Base-by-base conservation (phyloP, 2,329 filamentous ascomycete species). In the Diplodia mutila region DNA sequence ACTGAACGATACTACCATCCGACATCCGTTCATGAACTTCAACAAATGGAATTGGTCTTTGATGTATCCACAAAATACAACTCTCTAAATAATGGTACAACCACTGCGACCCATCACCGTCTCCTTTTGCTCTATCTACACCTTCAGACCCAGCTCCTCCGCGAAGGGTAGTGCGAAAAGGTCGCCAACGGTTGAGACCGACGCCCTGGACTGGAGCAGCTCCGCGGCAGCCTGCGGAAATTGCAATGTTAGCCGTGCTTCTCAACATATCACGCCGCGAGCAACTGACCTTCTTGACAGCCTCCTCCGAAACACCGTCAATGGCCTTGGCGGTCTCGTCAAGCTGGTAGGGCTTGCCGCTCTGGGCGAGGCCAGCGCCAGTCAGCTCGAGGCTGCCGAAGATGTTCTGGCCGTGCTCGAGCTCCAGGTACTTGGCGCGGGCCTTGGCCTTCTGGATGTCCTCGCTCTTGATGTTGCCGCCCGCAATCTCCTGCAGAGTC, bases 371-470 rank as follows among this genome's bases (percentile, higher is more conserved):
- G 72, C 92, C 91, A 75, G 92, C 89, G 70, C 95, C 95, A 71
- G 93, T 94, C 70, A 92, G 86, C 76, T 96, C 89, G 69, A 98
- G 84, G 73, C 92, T 92, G 67, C 90, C 86, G 73, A 90, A 87
- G 71, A 91, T 88, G 75, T 90, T 89, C 83, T 97, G 91, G 72
- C 89, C 91, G 71, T 89, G 87, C 76, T 96, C 92, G 66, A 98
- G 86, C 72, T 93, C 90, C 79, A 91, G 90, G 83, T 97, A 99
- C 83, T 97, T 98, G 77, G 95, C 95, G 76, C 91, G 89, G 69
- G 94, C 92, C 78, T 94, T 88, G 63, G 95, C 95, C 87, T 97
- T 98, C 80, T 90, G 88, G 78, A 98, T 86, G 70, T 95, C 91
- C 81, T 99, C 95, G 78, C 91, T 90, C 80, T 86, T 87, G 74